Conservation (phyloP, 2,329 filamentous ascomycete genomes). For the Pestalotiopsis sp. region DNA sequence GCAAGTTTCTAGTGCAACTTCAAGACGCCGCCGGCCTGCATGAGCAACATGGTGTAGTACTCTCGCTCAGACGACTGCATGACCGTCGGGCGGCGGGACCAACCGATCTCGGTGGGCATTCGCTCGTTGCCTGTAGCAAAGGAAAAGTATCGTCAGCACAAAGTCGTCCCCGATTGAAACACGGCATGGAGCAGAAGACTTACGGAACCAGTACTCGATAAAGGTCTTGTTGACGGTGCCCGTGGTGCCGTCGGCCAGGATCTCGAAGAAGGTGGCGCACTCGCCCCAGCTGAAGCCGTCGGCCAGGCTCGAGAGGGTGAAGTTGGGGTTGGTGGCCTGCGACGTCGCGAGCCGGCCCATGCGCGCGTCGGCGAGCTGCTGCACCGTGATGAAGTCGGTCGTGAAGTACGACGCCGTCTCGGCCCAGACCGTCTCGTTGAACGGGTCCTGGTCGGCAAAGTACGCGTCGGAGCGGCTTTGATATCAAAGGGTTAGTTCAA, state of each 20-base stretch:
- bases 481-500: background rate
- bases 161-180: no score
- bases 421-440: slow-evolving; percentile 22
- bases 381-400: slow-evolving; percentile 19
- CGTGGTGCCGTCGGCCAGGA: slow-evolving; percentile 3
- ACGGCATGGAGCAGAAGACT: background rate
- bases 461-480: slow-evolving; percentile 19
- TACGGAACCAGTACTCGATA: slow-evolving; percentile 11
- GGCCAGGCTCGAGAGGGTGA: background rate
- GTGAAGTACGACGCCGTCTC: slow-evolving; percentile 22
- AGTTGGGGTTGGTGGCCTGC: slow-evolving; percentile 23
- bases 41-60: background rate
- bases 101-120: background rate
- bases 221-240: background rate
- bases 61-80: slow-evolving; percentile 1
- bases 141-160: background rate
- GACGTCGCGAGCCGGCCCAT: slow-evolving; percentile 21
- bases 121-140: background rate
- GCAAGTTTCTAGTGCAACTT: background rate
- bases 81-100: background rate
- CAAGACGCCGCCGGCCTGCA: background rate
- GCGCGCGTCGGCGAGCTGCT: slow-evolving; percentile 21
- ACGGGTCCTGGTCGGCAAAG: slow-evolving; percentile 19
- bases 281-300: slow-evolving; percentile 8
- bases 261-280: slow-evolving; percentile 9